These are phyloP conservation scores for Vaccinium corymbosum DNA, from an alignment of 148 eudicot genomes.

Conservation along the genomic window DNA sequence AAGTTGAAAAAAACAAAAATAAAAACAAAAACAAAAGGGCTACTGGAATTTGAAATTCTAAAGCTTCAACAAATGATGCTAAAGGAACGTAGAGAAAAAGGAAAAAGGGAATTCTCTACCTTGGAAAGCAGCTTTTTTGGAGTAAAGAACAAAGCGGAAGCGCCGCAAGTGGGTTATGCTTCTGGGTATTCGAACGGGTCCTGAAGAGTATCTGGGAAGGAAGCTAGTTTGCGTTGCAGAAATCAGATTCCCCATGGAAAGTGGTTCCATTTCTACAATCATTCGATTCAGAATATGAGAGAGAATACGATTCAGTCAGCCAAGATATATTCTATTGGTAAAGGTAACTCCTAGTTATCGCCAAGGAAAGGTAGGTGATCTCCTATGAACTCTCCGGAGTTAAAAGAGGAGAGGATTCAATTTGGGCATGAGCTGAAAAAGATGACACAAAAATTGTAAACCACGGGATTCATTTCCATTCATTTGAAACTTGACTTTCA, in stretches of 20 bases:
- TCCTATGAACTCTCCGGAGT: not conserved
- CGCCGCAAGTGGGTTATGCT: constrained; percentile 13
- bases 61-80: not conserved
- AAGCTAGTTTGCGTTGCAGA: constrained; percentile 13
- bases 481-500: too few species aligned
- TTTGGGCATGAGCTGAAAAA: not conserved
- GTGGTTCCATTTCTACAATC: constrained; percentile 30
- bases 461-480: too few species aligned
- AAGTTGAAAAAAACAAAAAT: not conserved
- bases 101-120: constrained; percentile 15
- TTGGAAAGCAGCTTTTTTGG: constrained; percentile 33
- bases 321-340: not conserved
- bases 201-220: not conserved
- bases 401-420: not conserved
- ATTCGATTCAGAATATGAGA: not conserved
- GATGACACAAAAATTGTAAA: not conserved
- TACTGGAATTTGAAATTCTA: not conserved
- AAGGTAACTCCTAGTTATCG: not conserved
- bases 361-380: not conserved
- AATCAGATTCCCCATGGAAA: constrained; percentile 21
- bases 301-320: not conserved
- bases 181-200: constrained; percentile 14
- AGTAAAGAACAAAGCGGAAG: constrained; percentile 22
- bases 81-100: not conserved
- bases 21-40: not conserved